Percentiles rank a stretch among this genome's conserved stretches.
These are phyloP conservation scores for Thelephora ganbajun DNA, from an alignment of 768 basidiomycete species.

Conservation along the genomic window DNA sequence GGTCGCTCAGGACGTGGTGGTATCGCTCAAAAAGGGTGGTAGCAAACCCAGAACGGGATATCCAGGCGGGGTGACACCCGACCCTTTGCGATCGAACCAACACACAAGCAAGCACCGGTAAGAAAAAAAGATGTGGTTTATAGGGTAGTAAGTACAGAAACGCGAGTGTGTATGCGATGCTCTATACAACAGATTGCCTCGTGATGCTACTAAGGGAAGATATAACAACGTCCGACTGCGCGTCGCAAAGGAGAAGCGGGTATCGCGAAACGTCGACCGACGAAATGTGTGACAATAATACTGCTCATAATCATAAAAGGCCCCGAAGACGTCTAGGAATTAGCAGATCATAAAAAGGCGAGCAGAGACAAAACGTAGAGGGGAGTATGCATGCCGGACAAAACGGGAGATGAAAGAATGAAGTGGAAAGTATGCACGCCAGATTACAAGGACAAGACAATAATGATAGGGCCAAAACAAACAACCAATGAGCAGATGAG, in stretches of 20 bases:
- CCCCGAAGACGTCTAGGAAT: slow-evolving; percentile 31
- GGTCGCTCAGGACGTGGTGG: background rate
- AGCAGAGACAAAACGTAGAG: background rate
- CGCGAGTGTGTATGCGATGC: slow-evolving; percentile 41
- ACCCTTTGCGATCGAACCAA: no score
- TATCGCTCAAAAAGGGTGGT: background rate
- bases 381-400: background rate
- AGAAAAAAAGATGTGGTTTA: slow-evolving; percentile 5
- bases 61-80: background rate
- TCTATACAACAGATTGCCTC: slow-evolving; percentile 49
- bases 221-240: slow-evolving; percentile 33
- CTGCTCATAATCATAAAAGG: slow-evolving; percentile 32
- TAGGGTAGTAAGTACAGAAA: slow-evolving; percentile 8
- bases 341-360: slow-evolving; percentile 6
- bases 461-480: slow-evolving; percentile 24
- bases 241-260: slow-evolving; percentile 31
- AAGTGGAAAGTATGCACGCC: slow-evolving; percentile 5
- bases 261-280: slow-evolving; percentile 42
- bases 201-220: slow-evolving; percentile 28
- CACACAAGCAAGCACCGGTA: no score
- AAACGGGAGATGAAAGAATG: slow-evolving; percentile 1
- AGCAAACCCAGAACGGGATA: background rate
- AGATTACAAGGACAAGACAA: slow-evolving; percentile 15
- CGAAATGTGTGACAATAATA: slow-evolving; percentile 19
- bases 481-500: slow-evolving; percentile 33